phyloP scores from a whole-genome alignment of 768 basidiomycete genomes.

The Tylopilus sp. region DNA sequence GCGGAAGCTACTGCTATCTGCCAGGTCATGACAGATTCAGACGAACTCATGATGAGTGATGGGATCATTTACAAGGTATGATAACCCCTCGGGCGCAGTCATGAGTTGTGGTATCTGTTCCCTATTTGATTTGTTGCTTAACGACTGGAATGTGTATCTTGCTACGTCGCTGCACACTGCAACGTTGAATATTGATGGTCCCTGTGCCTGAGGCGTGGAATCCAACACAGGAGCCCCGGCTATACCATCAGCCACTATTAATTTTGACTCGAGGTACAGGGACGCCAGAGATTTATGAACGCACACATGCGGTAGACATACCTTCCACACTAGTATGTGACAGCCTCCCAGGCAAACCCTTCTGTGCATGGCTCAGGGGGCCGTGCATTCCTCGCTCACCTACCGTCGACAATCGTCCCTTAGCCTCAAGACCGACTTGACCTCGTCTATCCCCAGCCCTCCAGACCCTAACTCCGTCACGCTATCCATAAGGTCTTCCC shows the following conservation, averaged over 20 bases:
- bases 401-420: slow-evolving; percentile 36
- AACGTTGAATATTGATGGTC: background rate
- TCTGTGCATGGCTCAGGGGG: background rate
- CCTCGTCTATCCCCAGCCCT: slow-evolving; percentile 63
- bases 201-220: background rate
- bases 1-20: slow-evolving; percentile 75
- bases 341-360: background rate
- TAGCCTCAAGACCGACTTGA: slow-evolving; percentile 49
- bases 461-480: slow-evolving; percentile 53
- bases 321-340: background rate
- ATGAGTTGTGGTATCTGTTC: background rate
- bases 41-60: slow-evolving; percentile 84
- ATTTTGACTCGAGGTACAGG: background rate
- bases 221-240: background rate
- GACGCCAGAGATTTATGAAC: background rate
- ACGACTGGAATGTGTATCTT: slow-evolving; percentile 1
- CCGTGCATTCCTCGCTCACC: background rate
- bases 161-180: background rate
- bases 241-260: background rate
- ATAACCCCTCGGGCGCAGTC: slow-evolving; percentile 9
- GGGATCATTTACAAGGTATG: slow-evolving; percentile 84
- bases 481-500: slow-evolving; percentile 48
- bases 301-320: background rate
- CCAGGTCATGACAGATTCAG: slow-evolving; percentile 65
- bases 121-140: slow-evolving; percentile 1